phyloP scores from a whole-genome alignment of 306 rosid genomes.

The Gynostemma pentaphyllum region DNA sequence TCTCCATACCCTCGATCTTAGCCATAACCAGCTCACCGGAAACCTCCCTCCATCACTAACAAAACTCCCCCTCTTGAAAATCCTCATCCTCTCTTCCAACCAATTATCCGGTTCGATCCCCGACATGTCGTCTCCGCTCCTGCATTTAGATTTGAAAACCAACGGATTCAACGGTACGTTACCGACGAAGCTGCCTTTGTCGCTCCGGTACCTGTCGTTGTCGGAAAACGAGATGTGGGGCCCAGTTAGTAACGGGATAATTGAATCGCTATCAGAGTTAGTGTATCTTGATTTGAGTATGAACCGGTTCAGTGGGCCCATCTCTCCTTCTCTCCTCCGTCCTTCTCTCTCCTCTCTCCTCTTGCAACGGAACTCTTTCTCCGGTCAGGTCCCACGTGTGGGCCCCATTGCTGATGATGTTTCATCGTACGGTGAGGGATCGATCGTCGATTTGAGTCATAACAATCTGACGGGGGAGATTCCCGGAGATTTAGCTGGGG shows the following conservation, averaged over 20 bases:
- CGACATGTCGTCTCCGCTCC: slow-evolving; percentile 29
- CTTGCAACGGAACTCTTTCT: slow-evolving; percentile 58
- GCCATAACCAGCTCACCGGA: slow-evolving; percentile 53
- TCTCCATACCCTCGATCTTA: slow-evolving; percentile 80
- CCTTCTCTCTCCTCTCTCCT: slow-evolving; percentile 35
- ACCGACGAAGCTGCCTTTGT: slow-evolving; percentile 31
- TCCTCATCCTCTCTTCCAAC: slow-evolving; percentile 51
- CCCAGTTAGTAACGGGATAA: slow-evolving; percentile 36
- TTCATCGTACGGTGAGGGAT: slow-evolving; percentile 33
- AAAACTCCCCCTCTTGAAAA: slow-evolving; percentile 27
- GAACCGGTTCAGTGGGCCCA: slow-evolving; percentile 49
- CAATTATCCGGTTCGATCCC: slow-evolving; percentile 32
- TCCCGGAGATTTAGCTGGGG: slow-evolving; percentile 33
- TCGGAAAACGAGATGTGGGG: slow-evolving; percentile 46
- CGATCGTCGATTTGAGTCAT: slow-evolving; percentile 61
- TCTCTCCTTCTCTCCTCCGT: slow-evolving; percentile 39
- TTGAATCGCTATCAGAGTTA: slow-evolving; percentile 35
- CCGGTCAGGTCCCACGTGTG: slow-evolving; percentile 35
- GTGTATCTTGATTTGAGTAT: slow-evolving; percentile 47
- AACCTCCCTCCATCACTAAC: slow-evolving; percentile 36
- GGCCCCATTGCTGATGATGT: neutral
- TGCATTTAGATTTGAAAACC: slow-evolving; percentile 45
- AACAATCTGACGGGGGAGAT: slow-evolving; percentile 40
- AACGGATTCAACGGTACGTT: slow-evolving; percentile 38
- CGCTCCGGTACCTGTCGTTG: slow-evolving; percentile 59